These are phyloP conservation scores for Saxophila tyrrhenica DNA, from an alignment of 495 filamentous ascomycete species.

Conservation along the genomic window DNA sequence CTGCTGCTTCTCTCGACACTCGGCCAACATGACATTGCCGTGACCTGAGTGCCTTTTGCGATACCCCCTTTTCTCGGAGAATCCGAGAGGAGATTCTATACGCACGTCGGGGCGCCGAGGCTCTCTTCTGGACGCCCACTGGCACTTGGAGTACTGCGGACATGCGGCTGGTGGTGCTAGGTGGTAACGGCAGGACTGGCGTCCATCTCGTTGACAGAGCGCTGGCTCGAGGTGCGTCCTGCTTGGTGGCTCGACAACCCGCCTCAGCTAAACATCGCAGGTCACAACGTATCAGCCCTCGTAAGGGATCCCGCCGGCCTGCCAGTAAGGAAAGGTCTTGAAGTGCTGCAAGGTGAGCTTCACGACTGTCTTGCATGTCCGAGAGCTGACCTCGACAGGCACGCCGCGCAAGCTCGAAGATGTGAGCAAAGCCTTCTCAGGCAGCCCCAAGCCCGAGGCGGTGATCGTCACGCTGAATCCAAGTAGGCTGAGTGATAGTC, in stretches of 20 bases:
- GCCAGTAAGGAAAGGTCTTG: background rate
- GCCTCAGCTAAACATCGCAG: background rate
- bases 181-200: slow-evolving; percentile 36
- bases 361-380: background rate
- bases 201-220: slow-evolving; percentile 32
- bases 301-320: background rate
- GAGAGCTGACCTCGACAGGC: background rate
- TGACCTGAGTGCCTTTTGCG: too few species aligned
- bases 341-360: background rate
- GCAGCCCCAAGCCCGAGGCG: slow-evolving; percentile 4
- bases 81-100: too few species aligned
- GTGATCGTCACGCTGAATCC: slow-evolving; percentile 12
- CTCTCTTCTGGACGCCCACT: too few species aligned
- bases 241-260: background rate
- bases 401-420: slow-evolving; percentile 24
- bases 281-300: background rate
- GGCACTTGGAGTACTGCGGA: too few species aligned
- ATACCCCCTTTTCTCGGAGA: too few species aligned
- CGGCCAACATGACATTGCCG: too few species aligned
- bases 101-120: too few species aligned
- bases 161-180: slow-evolving; percentile 36
- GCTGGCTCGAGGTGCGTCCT: slow-evolving; percentile 21
- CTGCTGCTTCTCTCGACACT: too few species aligned
- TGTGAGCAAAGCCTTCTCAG: slow-evolving; percentile 22
- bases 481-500: background rate